A percentile compares a stretch with the other conserved stretches of the same genome.
Evolutionary conservation across 75 land plant genomes (phyloP).

Genomic region (Larix kaempferi): DNA sequence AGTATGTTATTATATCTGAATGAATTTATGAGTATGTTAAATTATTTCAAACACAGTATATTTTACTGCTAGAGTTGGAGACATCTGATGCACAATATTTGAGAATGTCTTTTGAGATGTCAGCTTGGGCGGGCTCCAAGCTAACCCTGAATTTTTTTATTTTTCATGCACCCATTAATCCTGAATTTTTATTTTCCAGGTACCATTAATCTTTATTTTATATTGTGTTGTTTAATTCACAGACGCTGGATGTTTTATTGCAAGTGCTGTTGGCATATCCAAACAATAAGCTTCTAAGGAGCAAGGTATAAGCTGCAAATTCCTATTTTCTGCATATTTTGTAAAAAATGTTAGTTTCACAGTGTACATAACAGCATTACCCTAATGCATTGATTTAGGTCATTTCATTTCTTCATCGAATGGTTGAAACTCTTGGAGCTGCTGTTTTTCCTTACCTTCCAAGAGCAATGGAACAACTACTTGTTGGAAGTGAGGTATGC

Average conservation of each 20-base stretch:
- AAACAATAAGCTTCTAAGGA: slow-evolving; percentile 58
- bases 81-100: neutral
- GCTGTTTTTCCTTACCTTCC: slow-evolving; percentile 89
- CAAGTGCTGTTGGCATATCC: slow-evolving; percentile 76
- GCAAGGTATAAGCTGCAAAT: slow-evolving; percentile 49
- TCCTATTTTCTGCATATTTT: neutral
- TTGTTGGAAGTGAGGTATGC: slow-evolving; percentile 73
- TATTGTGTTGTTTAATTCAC: slow-evolving; percentile 13
- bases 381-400: slow-evolving; percentile 40
- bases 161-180: neutral
- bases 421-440: slow-evolving; percentile 89
- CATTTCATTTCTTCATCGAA: slow-evolving; percentile 90
- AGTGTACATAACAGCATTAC: neutral
- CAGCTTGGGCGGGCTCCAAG: neutral
- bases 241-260: slow-evolving; percentile 86
- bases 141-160: neutral
- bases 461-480: slow-evolving; percentile 73
- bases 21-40: neutral
- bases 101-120: neutral
- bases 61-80: neutral
- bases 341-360: neutral
- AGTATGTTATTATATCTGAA: neutral
- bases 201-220: neutral
- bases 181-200: neutral
- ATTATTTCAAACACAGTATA: neutral